phyloP scores from a whole-genome alignment of 2,329 filamentous ascomycete species.

The Aspergillus sp. region DNA sequence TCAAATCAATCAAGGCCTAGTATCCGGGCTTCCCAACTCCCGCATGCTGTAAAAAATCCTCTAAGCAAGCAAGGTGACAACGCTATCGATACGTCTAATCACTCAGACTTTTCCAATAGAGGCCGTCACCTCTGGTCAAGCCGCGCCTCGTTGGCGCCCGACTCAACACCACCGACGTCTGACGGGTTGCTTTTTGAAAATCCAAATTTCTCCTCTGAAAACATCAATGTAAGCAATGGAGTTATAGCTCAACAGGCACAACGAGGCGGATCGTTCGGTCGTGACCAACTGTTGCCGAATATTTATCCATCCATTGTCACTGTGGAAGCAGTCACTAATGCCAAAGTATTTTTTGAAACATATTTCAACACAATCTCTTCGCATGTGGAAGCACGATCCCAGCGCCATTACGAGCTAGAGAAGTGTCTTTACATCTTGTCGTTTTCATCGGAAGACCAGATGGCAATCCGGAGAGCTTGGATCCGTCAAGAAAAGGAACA shows the following conservation, averaged over 20 bases:
- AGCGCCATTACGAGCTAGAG: slow-evolving; percentile 57
- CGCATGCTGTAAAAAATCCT: slow-evolving; percentile 3
- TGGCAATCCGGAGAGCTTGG: slow-evolving; percentile 51
- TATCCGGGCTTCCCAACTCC: slow-evolving; percentile 17
- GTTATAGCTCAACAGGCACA: not conserved
- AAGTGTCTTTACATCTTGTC: slow-evolving; percentile 52
- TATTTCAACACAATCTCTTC: slow-evolving; percentile 66
- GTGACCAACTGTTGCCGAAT: slow-evolving; percentile 8
- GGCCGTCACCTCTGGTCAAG: slow-evolving; percentile 12
- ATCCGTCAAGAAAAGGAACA: slow-evolving; percentile 61
- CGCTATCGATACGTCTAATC: slow-evolving; percentile 25
- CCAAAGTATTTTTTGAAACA: slow-evolving; percentile 80
- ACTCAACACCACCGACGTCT: slow-evolving; percentile 30
- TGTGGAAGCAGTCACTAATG: slow-evolving; percentile 67
- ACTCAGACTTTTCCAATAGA: slow-evolving; percentile 23
- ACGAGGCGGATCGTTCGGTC: not conserved
- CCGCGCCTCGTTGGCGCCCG: slow-evolving; percentile 15
- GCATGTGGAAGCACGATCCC: slow-evolving; percentile 49
- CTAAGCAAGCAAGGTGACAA: slow-evolving; percentile 20
- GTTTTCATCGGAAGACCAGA: slow-evolving; percentile 49
- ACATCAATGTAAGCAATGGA: slow-evolving; percentile 1
- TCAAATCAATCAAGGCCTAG: slow-evolving; percentile 26
- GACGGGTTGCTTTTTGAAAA: slow-evolving; percentile 19
- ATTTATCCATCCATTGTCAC: slow-evolving; percentile 43
- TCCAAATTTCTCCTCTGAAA: slow-evolving; percentile 4